Evolutionary conservation across 805 yeast species (phyloP).

Genomic region (Candida pini): DNA sequence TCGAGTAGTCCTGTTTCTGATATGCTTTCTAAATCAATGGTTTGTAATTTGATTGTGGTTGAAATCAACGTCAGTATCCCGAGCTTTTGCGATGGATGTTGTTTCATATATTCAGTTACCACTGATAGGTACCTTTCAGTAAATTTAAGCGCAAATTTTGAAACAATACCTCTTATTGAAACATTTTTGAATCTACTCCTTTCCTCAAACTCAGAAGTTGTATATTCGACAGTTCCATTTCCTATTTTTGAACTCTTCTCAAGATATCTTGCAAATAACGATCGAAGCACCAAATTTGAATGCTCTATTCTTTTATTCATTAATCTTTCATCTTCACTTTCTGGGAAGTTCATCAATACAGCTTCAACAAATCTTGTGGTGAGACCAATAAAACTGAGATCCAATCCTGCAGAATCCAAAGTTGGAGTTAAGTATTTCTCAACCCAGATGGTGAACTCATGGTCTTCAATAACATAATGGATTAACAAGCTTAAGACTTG

Average conservation of each 20-base stretch:
- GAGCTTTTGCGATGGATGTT: slow-evolving; percentile 30
- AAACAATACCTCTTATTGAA: slow-evolving; percentile 37
- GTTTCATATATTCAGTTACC: slow-evolving; percentile 31
- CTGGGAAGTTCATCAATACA: slow-evolving; percentile 2
- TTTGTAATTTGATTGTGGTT: slow-evolving; percentile 10
- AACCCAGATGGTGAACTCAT: slow-evolving; percentile 43
- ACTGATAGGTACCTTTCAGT: slow-evolving; percentile 32
- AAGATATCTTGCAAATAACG: slow-evolving; percentile 18
- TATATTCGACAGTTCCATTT: slow-evolving; percentile 8
- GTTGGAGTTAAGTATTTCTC: slow-evolving; percentile 43
- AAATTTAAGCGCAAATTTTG: slow-evolving; percentile 36
- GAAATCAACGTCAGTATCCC: slow-evolving; percentile 35
- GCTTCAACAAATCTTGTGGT: slow-evolving; percentile 6
- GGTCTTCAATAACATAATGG: slow-evolving; percentile 26
- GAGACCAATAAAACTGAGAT: slow-evolving; percentile 24
- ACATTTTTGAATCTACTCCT: slow-evolving; percentile 40
- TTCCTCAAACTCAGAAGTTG: slow-evolving; percentile 34
- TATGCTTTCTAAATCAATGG: slow-evolving; percentile 25
- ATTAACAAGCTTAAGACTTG: slow-evolving; percentile 32
- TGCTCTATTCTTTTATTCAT: slow-evolving; percentile 5
- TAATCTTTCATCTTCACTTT: slow-evolving; percentile 6
- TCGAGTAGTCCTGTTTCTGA: slow-evolving; percentile 32
- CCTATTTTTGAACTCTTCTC: slow-evolving; percentile 17
- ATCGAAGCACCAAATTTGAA: slow-evolving; percentile 14
- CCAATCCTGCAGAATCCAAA: slow-evolving; percentile 53